Percentiles rank a stretch among this genome's conserved stretches.
Conservation (phyloP, 768 basidiomycete genomes). For the Clitopilus passeckerianus region DNA sequence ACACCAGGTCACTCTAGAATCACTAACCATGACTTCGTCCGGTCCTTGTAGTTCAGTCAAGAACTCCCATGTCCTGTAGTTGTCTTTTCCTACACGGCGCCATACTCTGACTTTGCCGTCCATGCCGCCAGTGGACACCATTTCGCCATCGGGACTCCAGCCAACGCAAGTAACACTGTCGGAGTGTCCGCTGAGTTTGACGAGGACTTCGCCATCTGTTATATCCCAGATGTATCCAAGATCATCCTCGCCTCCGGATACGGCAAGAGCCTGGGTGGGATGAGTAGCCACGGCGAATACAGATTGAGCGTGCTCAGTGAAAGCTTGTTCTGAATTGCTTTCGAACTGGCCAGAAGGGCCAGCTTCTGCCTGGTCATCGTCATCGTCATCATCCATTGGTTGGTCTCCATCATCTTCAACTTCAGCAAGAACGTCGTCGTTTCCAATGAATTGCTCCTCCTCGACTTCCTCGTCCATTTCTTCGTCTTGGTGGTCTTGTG, state of each 20-base stretch:
- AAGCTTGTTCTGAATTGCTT: conserved; percentile 67
- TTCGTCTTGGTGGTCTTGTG: conserved; percentile 23
- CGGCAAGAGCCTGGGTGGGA: conserved; percentile 77
- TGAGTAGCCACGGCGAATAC: conserved; percentile 85
- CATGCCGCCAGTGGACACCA: conserved; percentile 97
- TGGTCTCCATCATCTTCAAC: conserved; percentile 60
- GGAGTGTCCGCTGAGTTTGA: conserved; percentile 85
- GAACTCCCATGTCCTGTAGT: conserved; percentile 88
- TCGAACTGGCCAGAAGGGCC: conserved; percentile 36
- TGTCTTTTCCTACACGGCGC: conserved; percentile 74
- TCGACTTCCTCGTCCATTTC: conserved; percentile 32
- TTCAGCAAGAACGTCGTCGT: conserved; percentile 63
- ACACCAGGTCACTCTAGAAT: background rate
- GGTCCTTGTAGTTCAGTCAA: conserved; percentile 89
- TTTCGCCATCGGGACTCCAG: conserved; percentile 87
- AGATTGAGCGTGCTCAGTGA: conserved; percentile 64
- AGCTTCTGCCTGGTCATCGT: conserved; percentile 38
- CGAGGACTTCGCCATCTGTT: conserved; percentile 73
- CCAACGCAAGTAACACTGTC: conserved; percentile 81
- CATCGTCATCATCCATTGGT: conserved; percentile 63
- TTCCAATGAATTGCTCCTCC: conserved; percentile 56
- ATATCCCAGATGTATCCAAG: conserved; percentile 92
- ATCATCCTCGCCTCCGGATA: conserved; percentile 95
- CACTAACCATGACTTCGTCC: conserved; percentile 85
- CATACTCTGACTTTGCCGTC: conserved; percentile 93